Percentiles rank a stretch among this genome's conserved stretches.
phyloP scores from a whole-genome alignment of 495 filamentous ascomycete species.

The Durotheca rogersii region DNA sequence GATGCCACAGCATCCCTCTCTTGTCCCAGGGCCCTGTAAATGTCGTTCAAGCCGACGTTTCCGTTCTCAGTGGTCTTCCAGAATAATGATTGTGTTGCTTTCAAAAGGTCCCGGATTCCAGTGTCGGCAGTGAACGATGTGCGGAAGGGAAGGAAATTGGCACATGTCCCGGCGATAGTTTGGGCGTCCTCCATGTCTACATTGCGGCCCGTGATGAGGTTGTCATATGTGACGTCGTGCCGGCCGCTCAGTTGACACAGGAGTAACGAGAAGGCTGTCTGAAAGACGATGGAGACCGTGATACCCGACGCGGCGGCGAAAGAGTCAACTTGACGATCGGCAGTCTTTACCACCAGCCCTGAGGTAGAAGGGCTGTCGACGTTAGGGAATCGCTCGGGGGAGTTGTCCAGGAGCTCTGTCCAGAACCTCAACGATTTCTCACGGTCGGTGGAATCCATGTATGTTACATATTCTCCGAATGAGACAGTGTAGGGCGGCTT shows the following conservation, averaged over 20 bases:
- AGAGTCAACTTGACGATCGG: not conserved
- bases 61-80: slow-evolving; percentile 1
- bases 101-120: not conserved
- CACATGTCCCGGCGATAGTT: not conserved
- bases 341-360: not conserved
- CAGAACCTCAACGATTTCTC: not conserved
- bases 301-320: not conserved
- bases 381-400: not conserved
- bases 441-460: not conserved
- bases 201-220: slow-evolving; percentile 1
- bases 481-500: not conserved
- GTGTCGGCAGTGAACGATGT: not conserved
- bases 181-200: slow-evolving; percentile 1
- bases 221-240: not conserved
- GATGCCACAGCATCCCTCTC: not conserved
- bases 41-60: not conserved
- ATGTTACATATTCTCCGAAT: not conserved
- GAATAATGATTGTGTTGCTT: not conserved
- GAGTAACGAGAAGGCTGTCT: not conserved
- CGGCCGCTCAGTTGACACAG: not conserved
- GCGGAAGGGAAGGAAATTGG: slow-evolving; percentile 3
- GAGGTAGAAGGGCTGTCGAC: not conserved
- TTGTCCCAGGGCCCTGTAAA: not conserved
- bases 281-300: not conserved
- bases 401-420: not conserved